Percentiles rank a stretch among this genome's conserved stretches.
Conservation (phyloP, 2,329 filamentous ascomycete species). For the Rutstroemia sp. region DNA sequence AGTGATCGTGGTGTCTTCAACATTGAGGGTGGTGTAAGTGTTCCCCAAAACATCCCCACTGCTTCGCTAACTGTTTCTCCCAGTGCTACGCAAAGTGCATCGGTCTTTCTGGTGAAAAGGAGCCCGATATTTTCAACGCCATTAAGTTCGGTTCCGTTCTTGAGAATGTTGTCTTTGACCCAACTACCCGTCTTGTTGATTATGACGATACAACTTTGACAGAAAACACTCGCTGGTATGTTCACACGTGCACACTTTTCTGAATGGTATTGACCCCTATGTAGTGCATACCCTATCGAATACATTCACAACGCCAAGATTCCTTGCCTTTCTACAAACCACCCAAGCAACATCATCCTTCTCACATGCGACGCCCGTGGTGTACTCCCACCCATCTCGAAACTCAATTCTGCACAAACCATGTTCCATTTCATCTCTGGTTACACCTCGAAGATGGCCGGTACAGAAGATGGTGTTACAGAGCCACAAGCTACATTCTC, state of each 20-base stretch:
- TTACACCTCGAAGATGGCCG: conserved; percentile 99
- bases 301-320: conserved; percentile 99
- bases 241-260: background rate
- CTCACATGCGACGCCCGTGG: conserved; percentile 96
- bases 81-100: conserved; percentile 97
- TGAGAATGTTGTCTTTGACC: conserved; percentile 98
- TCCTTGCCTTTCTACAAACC: conserved; percentile 77
- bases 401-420: conserved; percentile 87
- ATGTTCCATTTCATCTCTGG: conserved; percentile 99
- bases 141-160: conserved; percentile 96
- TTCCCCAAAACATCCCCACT: background rate
- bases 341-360: conserved; percentile 96
- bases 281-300: conserved; percentile 89
- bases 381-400: conserved; percentile 95
- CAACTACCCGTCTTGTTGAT: conserved; percentile 79
- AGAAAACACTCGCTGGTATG: conserved; percentile 85
- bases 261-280: background rate
- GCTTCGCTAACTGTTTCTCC: conserved; percentile 8
- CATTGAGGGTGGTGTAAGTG: conserved; percentile 76
- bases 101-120: conserved; percentile 95
- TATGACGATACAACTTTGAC: conserved; percentile 93
- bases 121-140: conserved; percentile 94
- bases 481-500: conserved; percentile 99
- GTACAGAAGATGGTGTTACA: conserved; percentile 92
- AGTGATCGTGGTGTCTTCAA: conserved; percentile 96